Evolutionary conservation across 2,329 filamentous ascomycete species (phyloP), one percentile per base, ranked within the genome.

Genomic region (Trichoderma oligosporum): DNA sequence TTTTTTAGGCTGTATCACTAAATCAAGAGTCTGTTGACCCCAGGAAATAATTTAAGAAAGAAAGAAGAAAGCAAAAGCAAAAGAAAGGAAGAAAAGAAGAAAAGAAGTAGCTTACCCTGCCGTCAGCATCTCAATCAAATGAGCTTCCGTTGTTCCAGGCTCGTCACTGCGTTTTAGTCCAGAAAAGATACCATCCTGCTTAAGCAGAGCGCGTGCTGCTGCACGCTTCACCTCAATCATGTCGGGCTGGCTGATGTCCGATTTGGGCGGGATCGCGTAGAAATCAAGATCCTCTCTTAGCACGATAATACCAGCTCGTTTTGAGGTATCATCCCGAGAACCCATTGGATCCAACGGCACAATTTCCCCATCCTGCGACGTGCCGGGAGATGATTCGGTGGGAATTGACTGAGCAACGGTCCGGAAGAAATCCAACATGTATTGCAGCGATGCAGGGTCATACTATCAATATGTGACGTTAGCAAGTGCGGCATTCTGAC

Each of bases 381-480:
- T 76, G 57, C 81, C 83, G 31, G 87, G 84, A 52, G 89, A 89
- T 27, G 82, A 77, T 61, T 89, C 85, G 39, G 84, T 82, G 8
- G 90, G 91, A 64, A 99, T 97, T n/a, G 92, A 94, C 74, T 97
- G 91, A 54, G 94, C 94, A 62, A 99, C 93, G 64, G 87, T 86
- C 63, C 94, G 88, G 79, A 99, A 99, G 75, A 99, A 99, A 67
- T 97, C 93, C 63, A 99, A 84, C 94, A 99, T 99, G 77, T 97
- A 99, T 75, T 97, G 91, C 56, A 99, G 83, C 46, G 93, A 97
- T 53, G 87, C 86, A 22, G 94, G 93, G 73, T 99, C 94, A 76
- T 97, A 99, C 94, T 99, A 76, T 65, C n/a, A n/a, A 36, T 16
- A 14, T 5, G n/a, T n/a, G 41, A 9, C 22, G 41, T 55, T 38